phyloP scores from a whole-genome alignment of 805 yeast species.

The Pichia deserticola region DNA sequence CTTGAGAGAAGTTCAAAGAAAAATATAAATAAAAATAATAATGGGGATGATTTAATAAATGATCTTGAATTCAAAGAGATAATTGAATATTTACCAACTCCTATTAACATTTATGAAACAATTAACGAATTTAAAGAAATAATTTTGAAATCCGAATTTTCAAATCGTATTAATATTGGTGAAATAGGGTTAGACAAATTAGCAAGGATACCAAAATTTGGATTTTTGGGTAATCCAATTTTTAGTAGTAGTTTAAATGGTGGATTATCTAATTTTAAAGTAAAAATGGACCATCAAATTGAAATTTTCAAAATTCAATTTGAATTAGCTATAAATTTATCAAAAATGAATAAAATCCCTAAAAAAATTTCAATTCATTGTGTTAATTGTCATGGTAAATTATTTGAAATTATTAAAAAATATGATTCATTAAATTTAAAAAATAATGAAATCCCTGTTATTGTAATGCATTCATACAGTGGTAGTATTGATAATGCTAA shows the following conservation, averaged over 20 bases:
- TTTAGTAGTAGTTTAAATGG: too few relatives aligned
- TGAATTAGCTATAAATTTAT: conserved; percentile 36
- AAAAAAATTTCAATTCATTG: conserved; percentile 58
- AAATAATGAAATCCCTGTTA: conserved; percentile 22
- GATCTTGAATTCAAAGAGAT: conserved; percentile 22
- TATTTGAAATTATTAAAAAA: conserved; percentile 34
- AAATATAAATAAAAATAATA: conserved; percentile 20
- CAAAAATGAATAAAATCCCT: neutral
- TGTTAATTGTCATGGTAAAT: conserved; percentile 67
- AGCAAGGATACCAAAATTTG: conserved; percentile 58
- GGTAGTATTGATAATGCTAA: conserved; percentile 70
- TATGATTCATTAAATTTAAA: conserved; percentile 1
- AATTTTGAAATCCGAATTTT: conserved; percentile 17
- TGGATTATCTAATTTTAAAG: conserved; percentile 34
- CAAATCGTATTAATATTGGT: conserved; percentile 48
- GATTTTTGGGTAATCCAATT: conserved; percentile 37
- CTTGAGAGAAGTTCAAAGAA: conserved; percentile 31
- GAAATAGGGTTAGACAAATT: conserved; percentile 87
- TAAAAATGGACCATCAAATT: conserved; percentile 60
- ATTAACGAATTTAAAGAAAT: conserved; percentile 27
- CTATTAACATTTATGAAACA: conserved; percentile 37
- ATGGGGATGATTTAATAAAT: too few relatives aligned
- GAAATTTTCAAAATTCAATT: conserved; percentile 44
- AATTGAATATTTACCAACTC: conserved; percentile 46
- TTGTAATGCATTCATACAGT: conserved; percentile 78